phyloP scores from a whole-genome alignment of 257 asterid species.

The Parsonsia alboflavescens region DNA sequence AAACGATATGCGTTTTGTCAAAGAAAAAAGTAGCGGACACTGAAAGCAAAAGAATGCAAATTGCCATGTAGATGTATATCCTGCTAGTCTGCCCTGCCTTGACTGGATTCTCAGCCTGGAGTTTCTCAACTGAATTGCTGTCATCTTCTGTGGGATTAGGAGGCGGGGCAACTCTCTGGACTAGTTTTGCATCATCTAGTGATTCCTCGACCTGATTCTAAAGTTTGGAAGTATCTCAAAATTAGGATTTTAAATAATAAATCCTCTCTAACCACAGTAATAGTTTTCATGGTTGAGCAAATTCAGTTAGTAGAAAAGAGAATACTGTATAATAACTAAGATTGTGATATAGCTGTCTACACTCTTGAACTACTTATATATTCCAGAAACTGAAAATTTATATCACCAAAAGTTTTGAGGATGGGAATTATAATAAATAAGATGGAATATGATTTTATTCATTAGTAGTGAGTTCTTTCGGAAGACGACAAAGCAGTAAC shows the following conservation, averaged over 20 bases:
- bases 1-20: slow-evolving; percentile 16
- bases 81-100: slow-evolving; percentile 24
- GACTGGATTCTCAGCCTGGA: slow-evolving; percentile 21
- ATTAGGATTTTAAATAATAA: neutral
- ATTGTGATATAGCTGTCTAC: neutral
- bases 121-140: slow-evolving; percentile 16
- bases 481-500: neutral
- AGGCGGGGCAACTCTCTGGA: slow-evolving; percentile 17
- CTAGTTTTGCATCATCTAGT: slow-evolving; percentile 14
- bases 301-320: neutral
- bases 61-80: slow-evolving; percentile 26
- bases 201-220: slow-evolving; percentile 42
- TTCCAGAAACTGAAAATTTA: neutral
- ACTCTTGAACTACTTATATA: neutral
- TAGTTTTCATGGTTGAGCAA: neutral
- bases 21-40: slow-evolving; percentile 37
- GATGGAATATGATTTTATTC: neutral
- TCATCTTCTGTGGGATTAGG: slow-evolving; percentile 17
- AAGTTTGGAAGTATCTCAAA: slow-evolving; percentile 1
- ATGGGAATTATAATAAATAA: neutral
- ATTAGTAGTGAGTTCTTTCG: neutral
- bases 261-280: neutral
- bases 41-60: slow-evolving; percentile 40
- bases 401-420: neutral
- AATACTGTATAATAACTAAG: neutral